Evolutionary conservation across 345 rosid species (phyloP).

Genomic region (Pseudoturritis turrita): DNA sequence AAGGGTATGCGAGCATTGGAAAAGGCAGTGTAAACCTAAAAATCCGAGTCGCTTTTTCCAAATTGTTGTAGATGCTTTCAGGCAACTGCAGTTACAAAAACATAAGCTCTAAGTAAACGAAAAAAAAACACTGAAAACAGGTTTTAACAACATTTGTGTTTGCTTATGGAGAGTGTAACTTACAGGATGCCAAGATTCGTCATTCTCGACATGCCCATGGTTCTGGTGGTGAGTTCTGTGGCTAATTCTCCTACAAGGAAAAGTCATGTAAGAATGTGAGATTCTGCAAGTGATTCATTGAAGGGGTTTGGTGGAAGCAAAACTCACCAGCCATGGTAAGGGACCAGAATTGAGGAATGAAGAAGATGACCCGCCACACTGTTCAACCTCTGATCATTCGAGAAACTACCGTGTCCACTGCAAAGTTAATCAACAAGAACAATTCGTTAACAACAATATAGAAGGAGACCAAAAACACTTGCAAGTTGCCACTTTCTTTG

Average conservation of each 20-base stretch:
- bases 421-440: neutral
- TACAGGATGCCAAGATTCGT: constrained; percentile 88
- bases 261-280: neutral
- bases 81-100: constrained; percentile 40
- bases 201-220: constrained; percentile 88
- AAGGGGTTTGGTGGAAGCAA: neutral
- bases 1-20: constrained; percentile 75
- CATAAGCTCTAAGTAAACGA: neutral
- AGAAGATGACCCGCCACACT: constrained; percentile 73
- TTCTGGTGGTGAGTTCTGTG: constrained; percentile 94
- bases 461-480: neutral
- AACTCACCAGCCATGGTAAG: constrained; percentile 89
- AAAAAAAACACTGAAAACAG: neutral
- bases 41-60: constrained; percentile 30
- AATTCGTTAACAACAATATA: neutral
- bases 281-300: neutral
- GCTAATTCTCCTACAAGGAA: constrained; percentile 71
- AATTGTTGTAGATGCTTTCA: constrained; percentile 50
- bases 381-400: constrained; percentile 54
- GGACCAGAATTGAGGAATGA: constrained; percentile 84
- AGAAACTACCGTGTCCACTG: constrained; percentile 93
- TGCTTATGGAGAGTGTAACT: neutral
- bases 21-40: constrained; percentile 69
- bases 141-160: neutral
- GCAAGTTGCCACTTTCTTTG: neutral